Percentiles rank a stretch among this genome's conserved stretches.
phyloP scores from a whole-genome alignment of 352 stramenopile species.

The Phytopythium oedochilum region DNA sequence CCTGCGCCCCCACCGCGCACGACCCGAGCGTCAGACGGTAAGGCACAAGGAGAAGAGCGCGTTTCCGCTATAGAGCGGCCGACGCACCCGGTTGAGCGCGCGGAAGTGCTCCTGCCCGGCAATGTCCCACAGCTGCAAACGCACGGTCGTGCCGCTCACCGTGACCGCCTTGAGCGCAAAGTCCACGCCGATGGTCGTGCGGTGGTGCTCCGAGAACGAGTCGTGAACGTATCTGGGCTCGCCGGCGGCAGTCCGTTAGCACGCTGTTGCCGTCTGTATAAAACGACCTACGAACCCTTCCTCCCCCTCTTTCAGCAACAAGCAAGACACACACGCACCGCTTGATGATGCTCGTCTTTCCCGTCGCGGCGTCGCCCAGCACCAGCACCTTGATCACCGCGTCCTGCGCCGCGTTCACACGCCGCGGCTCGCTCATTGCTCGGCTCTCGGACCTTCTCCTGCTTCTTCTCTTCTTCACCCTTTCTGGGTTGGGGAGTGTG shows the following conservation, averaged over 20 bases:
- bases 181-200: constrained; percentile 91
- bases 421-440: constrained; percentile 53
- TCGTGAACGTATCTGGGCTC: constrained; percentile 89
- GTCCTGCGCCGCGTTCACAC: constrained; percentile 76
- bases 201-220: constrained; percentile 90
- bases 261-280: no score
- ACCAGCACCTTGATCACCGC: constrained; percentile 92
- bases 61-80: no score
- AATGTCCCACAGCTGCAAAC: constrained; percentile 94
- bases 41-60: no score
- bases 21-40: background rate
- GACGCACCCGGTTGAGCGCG: constrained; percentile 80
- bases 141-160: constrained; percentile 82
- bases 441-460: background rate
- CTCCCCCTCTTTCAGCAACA: no score
- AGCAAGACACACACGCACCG: constrained; percentile 36
- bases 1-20: constrained; percentile 30
- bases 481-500: background rate
- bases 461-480: background rate
- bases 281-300: no score
- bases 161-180: constrained; percentile 91
- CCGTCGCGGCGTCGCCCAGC: constrained; percentile 86
- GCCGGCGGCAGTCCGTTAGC: no score
- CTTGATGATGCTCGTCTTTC: constrained; percentile 93
- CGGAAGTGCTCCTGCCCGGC: constrained; percentile 93